A percentile compares a stretch with the other conserved stretches of the same genome.
These are phyloP conservation scores for Fusarium staphyleae DNA, from an alignment of 2,329 filamentous ascomycete species.

Conservation along the genomic window DNA sequence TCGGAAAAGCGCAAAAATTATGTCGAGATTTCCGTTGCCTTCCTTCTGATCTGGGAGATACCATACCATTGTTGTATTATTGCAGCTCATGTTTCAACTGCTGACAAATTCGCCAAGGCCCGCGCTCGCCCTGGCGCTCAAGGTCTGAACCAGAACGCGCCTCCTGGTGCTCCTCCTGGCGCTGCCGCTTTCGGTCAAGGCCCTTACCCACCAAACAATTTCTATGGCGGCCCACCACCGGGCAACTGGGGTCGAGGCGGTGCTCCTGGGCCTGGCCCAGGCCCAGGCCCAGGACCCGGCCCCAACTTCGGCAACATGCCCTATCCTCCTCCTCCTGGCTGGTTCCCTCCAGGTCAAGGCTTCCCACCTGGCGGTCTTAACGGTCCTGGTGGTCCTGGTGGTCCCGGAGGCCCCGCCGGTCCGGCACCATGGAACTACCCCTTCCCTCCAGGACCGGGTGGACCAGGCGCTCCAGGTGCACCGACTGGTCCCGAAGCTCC, in stretches of 20 bases:
- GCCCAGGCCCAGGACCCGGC: slow-evolving; percentile 60
- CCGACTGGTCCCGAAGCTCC: slow-evolving; percentile 62
- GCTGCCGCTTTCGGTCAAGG: slow-evolving; percentile 52
- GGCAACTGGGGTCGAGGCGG: slow-evolving; percentile 62
- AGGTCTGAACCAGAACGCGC: slow-evolving; percentile 44
- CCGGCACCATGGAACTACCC: slow-evolving; percentile 66
- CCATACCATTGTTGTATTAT: slow-evolving; percentile 11
- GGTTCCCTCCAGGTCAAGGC: slow-evolving; percentile 79
- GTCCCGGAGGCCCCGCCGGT: slow-evolving; percentile 68
- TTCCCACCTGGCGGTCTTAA: slow-evolving; percentile 64
- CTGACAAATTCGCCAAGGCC: slow-evolving; percentile 48
- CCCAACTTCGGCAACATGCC: slow-evolving; percentile 77
- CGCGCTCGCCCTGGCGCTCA: slow-evolving; percentile 49
- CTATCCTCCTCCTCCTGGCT: slow-evolving; percentile 78
- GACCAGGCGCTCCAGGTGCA: slow-evolving; percentile 59
- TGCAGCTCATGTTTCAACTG: slow-evolving; percentile 38
- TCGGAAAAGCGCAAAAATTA: slow-evolving; percentile 93
- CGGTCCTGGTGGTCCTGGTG: slow-evolving; percentile 57
- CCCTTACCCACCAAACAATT: slow-evolving; percentile 55
- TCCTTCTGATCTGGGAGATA: slow-evolving; percentile 82
- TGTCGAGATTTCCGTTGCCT: slow-evolving; percentile 99
- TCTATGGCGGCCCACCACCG: slow-evolving; percentile 59
- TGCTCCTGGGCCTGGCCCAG: slow-evolving; percentile 64
- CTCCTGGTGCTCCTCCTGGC: slow-evolving; percentile 37
- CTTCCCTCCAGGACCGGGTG: slow-evolving; percentile 64